These are phyloP conservation scores for Sarocladiaceae sp. DNA, from an alignment of 2,329 filamentous ascomycete genomes.

Conservation along the genomic window DNA sequence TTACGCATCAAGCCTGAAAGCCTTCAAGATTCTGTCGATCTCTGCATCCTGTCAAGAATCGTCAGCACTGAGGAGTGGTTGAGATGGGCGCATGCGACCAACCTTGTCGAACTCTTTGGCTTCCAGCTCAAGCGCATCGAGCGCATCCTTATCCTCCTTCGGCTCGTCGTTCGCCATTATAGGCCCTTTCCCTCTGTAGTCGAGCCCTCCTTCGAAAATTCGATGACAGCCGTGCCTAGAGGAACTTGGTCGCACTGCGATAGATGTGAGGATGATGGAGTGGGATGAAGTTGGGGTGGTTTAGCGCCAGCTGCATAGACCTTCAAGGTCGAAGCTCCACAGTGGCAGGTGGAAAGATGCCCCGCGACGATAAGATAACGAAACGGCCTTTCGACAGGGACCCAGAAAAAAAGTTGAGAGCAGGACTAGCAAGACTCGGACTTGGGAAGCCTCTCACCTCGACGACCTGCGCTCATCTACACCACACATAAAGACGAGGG, in stretches of 20 bases:
- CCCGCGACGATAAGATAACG: constrained; percentile 34
- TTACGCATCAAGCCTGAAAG: constrained; percentile 68
- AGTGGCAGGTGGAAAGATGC: constrained; percentile 10
- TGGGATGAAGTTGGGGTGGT: constrained; percentile 10
- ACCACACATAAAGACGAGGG: background rate
- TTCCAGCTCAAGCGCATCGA: constrained; percentile 76
- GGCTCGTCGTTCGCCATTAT: constrained; percentile 31
- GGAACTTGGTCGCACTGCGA: background rate
- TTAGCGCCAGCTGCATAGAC: background rate
- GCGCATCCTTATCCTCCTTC: constrained; percentile 63
- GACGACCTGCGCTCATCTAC: background rate
- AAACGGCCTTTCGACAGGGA: too few relatives aligned
- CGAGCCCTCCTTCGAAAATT: background rate
- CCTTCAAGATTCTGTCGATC: constrained; percentile 87
- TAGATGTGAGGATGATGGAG: background rate
- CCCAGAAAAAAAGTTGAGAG: constrained; percentile 25
- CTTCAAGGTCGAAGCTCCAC: background rate
- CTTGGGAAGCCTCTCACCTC: background rate
- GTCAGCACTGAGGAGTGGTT: constrained; percentile 12
- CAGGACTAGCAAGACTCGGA: constrained; percentile 3
- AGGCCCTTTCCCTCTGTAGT: background rate
- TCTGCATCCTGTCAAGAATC: constrained; percentile 69
- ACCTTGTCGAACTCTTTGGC: constrained; percentile 90
- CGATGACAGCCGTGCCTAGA: background rate
- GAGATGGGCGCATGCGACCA: constrained; percentile 20